Conservation (phyloP, 495 filamentous ascomycete species). For the Aspergillus incahuasiensis region DNA sequence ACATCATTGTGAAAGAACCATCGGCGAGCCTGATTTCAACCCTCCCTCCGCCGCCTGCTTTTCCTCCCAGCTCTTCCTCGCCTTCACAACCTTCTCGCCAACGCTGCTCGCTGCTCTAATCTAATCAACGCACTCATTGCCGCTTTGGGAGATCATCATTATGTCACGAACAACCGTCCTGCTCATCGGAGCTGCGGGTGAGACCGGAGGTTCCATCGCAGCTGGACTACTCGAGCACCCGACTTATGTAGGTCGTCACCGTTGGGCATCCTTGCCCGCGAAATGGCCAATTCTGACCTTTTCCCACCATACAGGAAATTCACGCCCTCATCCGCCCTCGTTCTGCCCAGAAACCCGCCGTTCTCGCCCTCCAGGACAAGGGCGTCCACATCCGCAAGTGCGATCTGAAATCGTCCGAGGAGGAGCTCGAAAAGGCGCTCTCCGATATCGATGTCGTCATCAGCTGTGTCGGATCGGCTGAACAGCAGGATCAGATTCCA, state of each 20-base stretch:
- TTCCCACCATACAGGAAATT: slow-evolving; percentile 37
- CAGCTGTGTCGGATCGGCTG: slow-evolving; percentile 43
- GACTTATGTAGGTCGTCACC: slow-evolving; percentile 31
- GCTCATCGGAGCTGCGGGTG: slow-evolving; percentile 44
- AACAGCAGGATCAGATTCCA: slow-evolving; percentile 47
- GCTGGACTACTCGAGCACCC: slow-evolving; percentile 40
- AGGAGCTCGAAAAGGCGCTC: slow-evolving; percentile 44
- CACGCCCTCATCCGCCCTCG: slow-evolving; percentile 44
- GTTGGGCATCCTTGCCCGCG: background rate
- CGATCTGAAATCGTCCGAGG: slow-evolving; percentile 42
- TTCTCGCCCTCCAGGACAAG: slow-evolving; percentile 36
- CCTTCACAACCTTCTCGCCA: background rate
- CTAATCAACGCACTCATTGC: slow-evolving; percentile 1
- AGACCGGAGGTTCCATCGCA: slow-evolving; percentile 48
- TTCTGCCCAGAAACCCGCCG: slow-evolving; percentile 45
- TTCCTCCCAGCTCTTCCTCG: background rate
- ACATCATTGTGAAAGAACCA: slow-evolving; percentile 6
- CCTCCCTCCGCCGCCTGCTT: slow-evolving; percentile 3
- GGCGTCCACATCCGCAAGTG: slow-evolving; percentile 45
- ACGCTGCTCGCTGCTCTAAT: slow-evolving; percentile 2
- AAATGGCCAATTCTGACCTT: background rate
- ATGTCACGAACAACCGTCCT: slow-evolving; percentile 44
- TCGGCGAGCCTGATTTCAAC: background rate
- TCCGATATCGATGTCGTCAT: slow-evolving; percentile 50
- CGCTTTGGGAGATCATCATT: slow-evolving; percentile 17